Conservation (phyloP, 2,329 filamentous ascomycete genomes). For the Botrytis elliptica region DNA sequence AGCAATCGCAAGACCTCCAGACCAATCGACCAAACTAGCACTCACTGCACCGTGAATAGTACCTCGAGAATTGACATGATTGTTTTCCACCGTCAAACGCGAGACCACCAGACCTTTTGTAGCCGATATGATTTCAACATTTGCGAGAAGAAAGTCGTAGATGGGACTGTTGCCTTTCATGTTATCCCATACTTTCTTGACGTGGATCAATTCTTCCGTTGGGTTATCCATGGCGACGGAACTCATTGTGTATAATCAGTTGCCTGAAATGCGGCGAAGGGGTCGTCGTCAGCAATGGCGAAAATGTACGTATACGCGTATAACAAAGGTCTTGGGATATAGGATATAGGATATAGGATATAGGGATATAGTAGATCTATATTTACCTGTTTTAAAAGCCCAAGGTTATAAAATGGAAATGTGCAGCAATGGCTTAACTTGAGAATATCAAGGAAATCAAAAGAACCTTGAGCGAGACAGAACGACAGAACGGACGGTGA, state of each 20-base stretch:
- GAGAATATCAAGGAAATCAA: slow-evolving; percentile 5
- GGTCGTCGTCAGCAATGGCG: slow-evolving; percentile 26
- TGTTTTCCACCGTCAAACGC: slow-evolving; percentile 47
- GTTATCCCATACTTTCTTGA: slow-evolving; percentile 34
- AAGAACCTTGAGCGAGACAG: not conserved
- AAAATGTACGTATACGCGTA: slow-evolving; percentile 10
- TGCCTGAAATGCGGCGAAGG: slow-evolving; percentile 14
- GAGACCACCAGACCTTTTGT: slow-evolving; percentile 49
- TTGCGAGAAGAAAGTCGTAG: slow-evolving; percentile 53
- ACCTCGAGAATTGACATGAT: slow-evolving; percentile 66
- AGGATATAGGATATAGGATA: not conserved
- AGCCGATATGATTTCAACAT: slow-evolving; percentile 47
- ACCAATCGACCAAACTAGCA: slow-evolving; percentile 70
- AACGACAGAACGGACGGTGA: not conserved
- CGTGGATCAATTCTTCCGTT: slow-evolving; percentile 32
- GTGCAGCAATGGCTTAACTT: not conserved
- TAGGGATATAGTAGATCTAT: not conserved
- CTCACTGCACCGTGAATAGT: slow-evolving; percentile 71
- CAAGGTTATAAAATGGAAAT: not conserved
- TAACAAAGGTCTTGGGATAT: not conserved
- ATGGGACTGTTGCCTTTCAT: slow-evolving; percentile 47
- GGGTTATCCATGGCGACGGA: slow-evolving; percentile 25
- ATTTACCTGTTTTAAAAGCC: not conserved
- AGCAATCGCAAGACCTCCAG: slow-evolving; percentile 69
- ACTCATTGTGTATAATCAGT: not conserved